phyloP scores from a whole-genome alignment of 495 filamentous ascomycete genomes.

The Trichoderma reesei region DNA sequence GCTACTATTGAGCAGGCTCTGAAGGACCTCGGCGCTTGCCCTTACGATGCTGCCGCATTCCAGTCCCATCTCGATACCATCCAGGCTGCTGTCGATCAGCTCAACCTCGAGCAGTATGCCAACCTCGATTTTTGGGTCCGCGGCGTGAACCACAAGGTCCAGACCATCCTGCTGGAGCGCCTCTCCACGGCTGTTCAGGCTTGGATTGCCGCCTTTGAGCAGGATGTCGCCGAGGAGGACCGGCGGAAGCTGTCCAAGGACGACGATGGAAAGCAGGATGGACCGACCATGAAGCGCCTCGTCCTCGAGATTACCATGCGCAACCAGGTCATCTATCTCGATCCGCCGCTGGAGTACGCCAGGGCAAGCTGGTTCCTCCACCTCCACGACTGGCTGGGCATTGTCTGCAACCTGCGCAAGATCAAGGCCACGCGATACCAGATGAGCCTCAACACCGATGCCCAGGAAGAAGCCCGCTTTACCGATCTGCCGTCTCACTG shows the following conservation, averaged over 20 bases:
- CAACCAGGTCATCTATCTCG: conserved; percentile 91
- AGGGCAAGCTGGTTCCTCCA: conserved; percentile 89
- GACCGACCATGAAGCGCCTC: conserved; percentile 55
- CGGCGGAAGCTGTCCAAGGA: conserved; percentile 33
- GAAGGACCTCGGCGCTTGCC: conserved; percentile 72
- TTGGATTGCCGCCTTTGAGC: conserved; percentile 78
- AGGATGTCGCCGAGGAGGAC: conserved; percentile 42
- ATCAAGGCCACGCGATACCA: conserved; percentile 93
- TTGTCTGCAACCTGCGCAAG: conserved; percentile 83
- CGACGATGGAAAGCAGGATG: conserved; percentile 29
- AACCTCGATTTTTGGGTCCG: conserved; percentile 85
- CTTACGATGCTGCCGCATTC: conserved; percentile 68
- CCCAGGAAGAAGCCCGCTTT: conserved; percentile 63
- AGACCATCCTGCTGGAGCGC: conserved; percentile 61
- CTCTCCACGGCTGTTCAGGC: conserved; percentile 68
- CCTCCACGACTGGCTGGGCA: conserved; percentile 83
- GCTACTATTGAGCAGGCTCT: conserved; percentile 74
- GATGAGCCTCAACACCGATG: conserved; percentile 59
- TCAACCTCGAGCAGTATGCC: conserved; percentile 89
- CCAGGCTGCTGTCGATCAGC: conserved; percentile 82
- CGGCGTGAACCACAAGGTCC: conserved; percentile 74
- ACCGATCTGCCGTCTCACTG: conserved; percentile 78
- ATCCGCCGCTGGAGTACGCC: conserved; percentile 85
- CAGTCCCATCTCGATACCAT: conserved; percentile 70
- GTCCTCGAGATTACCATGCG: conserved; percentile 90